These are phyloP conservation scores for Megacollybia marginata DNA, from an alignment of 768 basidiomycete species.

Conservation along the genomic window DNA sequence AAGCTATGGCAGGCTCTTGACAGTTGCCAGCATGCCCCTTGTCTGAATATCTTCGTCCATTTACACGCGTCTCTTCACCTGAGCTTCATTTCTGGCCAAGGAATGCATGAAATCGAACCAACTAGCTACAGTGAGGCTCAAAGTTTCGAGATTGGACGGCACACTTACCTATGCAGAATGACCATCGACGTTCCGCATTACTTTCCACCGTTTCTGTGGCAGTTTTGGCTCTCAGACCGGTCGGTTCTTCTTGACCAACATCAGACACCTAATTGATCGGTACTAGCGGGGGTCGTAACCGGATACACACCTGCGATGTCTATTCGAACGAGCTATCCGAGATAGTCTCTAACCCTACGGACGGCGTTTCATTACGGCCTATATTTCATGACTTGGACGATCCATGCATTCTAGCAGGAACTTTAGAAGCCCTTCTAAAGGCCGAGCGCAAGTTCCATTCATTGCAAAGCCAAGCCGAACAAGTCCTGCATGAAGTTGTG, in stretches of 20 bases:
- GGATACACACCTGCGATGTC: constrained; percentile 43
- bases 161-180: neutral
- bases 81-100: too few relatives aligned
- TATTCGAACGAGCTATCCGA: constrained; percentile 44
- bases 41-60: too few relatives aligned
- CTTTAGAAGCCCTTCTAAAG: constrained; percentile 26
- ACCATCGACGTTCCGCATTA: constrained; percentile 24
- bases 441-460: constrained; percentile 35
- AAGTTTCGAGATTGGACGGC: too few relatives aligned
- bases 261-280: constrained; percentile 21
- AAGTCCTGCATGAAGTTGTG: constrained; percentile 28
- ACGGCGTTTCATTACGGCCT: constrained; percentile 12
- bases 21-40: too few relatives aligned
- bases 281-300: too few relatives aligned
- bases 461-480: constrained; percentile 36
- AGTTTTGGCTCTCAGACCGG: constrained; percentile 41
- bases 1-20: too few relatives aligned
- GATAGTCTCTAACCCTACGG: constrained; percentile 28
- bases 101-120: too few relatives aligned
- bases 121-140: too few relatives aligned
- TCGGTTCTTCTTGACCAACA: constrained; percentile 17
- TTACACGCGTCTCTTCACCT: too few relatives aligned
- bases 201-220: constrained; percentile 39
- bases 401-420: constrained; percentile 24
- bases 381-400: constrained; percentile 37